A percentile compares a stretch with the other conserved stretches of the same genome.
Evolutionary conservation across 106 monocot species (phyloP).

Genomic region (Dendrobium catenatum): DNA sequence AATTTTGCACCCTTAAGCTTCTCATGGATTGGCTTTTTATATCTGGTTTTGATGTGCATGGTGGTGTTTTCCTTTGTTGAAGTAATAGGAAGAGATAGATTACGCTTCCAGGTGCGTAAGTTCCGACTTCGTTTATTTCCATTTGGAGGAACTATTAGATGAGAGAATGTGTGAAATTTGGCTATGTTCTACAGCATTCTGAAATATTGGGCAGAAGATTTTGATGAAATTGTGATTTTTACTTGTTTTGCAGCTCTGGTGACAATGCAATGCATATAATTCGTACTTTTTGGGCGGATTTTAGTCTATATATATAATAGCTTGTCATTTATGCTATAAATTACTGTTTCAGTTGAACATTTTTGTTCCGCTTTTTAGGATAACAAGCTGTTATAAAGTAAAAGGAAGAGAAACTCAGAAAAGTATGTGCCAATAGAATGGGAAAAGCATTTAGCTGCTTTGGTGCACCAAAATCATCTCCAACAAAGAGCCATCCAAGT

Average conservation of each 20-base stretch:
- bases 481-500: neutral
- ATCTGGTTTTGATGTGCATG: no score
- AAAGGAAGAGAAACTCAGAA: neutral
- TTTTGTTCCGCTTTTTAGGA: neutral
- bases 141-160: neutral
- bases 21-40: neutral
- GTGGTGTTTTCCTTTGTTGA: no score
- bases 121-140: neutral
- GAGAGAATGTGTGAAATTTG: no score
- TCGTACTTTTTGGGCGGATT: neutral
- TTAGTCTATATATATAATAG: neutral
- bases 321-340: neutral
- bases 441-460: conserved; percentile 6
- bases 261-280: neutral
- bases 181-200: neutral
- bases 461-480: neutral
- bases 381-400: neutral
- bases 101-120: no score
- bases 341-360: neutral
- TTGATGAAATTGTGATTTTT: neutral
- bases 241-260: neutral
- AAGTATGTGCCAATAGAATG: neutral
- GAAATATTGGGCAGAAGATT: neutral
- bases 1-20: neutral
- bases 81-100: no score